Evolutionary conservation across 2,329 filamentous ascomycete species (phyloP), one percentile per base, ranked within the genome.

Genomic region (Phaeophleospora eucalypticola): DNA sequence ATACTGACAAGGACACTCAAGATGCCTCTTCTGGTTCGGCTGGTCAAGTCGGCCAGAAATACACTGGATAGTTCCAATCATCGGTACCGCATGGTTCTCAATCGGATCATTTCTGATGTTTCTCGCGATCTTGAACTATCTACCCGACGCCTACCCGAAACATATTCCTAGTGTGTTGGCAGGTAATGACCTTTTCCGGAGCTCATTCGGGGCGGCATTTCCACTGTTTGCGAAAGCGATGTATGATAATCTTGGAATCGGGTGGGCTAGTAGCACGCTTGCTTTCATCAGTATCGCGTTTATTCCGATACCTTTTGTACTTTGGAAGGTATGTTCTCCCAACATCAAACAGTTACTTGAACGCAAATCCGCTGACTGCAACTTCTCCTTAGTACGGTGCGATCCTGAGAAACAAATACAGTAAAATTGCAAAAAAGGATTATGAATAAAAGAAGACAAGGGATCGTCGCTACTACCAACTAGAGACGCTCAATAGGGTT

Each of bases 21-120:
- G n/a, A n/a, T 71, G 68, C 45, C 57, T 73, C 1, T 72, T 73
- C 61, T 72, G 69, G 70, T 73, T 72, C 47, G 70, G 68, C 12
- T 71, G 69, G 68, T 45, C 36, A 7, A 49, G 66, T 4, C 44
- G 63, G 21, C 49, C 58, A 10, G 32, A 45, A 21, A 52, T 68
- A 3, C 67, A 70, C 51, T 72, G 66, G 65, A 70, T 71, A 37
- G 58, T 70, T 40, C 69, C 67, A 1, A 68, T 70, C 49, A 66
- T 70, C 43, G 65, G 65, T 9, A 65, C 66, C 0, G 57, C 43
- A 1, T 63, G 48, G 49, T 67, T 67, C 54, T 56, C 58, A 2
- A 56, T 66, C 24, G 72, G 71, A 4, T 61, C 65, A 2, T 69
- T 75, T 51, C 55, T 74, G n/a, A 65, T 77, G 4, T 75, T 76